Evolutionary conservation across 2,329 filamentous ascomycete species (phyloP).

Genomic region (Colletotrichum shisoi): DNA sequence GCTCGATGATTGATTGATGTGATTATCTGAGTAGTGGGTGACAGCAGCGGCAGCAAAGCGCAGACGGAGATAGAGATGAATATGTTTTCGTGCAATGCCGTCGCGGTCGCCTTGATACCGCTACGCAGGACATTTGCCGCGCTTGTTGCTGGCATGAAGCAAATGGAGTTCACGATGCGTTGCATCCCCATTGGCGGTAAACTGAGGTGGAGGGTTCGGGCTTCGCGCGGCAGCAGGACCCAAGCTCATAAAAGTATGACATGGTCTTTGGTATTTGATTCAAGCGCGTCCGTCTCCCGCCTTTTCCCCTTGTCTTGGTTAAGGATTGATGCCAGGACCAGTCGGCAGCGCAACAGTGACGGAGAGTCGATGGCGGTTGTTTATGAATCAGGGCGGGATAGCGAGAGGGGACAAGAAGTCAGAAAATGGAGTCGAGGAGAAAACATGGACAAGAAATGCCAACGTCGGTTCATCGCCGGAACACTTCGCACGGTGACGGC

Average conservation of each 20-base stretch:
- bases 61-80: slow-evolving; percentile 7
- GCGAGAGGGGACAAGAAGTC: neutral
- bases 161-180: neutral
- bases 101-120: neutral
- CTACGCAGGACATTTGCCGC: neutral
- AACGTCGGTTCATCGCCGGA: too few species aligned
- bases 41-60: slow-evolving; percentile 1
- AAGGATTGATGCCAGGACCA: neutral
- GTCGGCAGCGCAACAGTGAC: neutral
- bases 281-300: too few species aligned
- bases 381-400: neutral
- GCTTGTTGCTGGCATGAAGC: neutral
- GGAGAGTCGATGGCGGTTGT: neutral
- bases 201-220: slow-evolving; percentile 2
- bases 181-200: slow-evolving; percentile 10
- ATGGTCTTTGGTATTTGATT: too few species aligned
- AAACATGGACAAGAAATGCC: neutral
- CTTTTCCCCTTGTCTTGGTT: too few species aligned
- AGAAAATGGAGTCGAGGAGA: neutral
- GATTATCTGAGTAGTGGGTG: neutral
- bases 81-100: slow-evolving; percentile 21
- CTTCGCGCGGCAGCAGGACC: slow-evolving; percentile 2
- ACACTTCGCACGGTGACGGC: neutral
- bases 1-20: neutral
- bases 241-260: neutral